Evolutionary conservation across 352 stramenopile species (phyloP).

Genomic region (Pythium aquatile): DNA sequence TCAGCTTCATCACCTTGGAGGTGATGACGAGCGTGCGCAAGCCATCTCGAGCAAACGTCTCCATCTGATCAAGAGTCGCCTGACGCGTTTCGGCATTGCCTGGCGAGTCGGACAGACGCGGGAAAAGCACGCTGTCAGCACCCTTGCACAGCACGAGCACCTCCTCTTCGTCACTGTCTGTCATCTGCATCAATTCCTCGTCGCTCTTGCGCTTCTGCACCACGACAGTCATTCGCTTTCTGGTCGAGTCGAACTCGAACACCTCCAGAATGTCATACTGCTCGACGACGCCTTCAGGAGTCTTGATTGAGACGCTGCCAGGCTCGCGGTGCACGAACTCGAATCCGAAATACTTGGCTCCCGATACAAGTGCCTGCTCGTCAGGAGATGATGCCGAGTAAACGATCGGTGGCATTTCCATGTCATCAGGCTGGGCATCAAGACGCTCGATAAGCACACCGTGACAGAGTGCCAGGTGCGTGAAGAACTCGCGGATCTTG

Average conservation of each 20-base stretch:
- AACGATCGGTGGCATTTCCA: conserved; percentile 42
- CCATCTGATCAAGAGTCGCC: conserved; percentile 63
- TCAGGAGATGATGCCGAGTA: conserved; percentile 91
- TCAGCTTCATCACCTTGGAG: conserved; percentile 51
- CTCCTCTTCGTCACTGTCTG: conserved; percentile 66
- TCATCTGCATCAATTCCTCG: conserved; percentile 67
- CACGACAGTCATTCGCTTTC: conserved; percentile 88
- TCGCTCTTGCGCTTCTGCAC: conserved; percentile 71
- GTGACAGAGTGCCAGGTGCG: conserved; percentile 89
- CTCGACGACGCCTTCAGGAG: conserved; percentile 49
- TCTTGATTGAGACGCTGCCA: conserved; percentile 69
- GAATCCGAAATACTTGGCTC: conserved; percentile 86
- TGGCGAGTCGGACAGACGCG: conserved; percentile 46
- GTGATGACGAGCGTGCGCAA: conserved; percentile 87
- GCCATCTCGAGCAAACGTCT: conserved; percentile 83
- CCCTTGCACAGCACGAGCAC: conserved; percentile 79
- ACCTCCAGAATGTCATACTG: conserved; percentile 91
- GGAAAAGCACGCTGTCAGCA: conserved; percentile 85
- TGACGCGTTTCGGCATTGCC: conserved; percentile 45
- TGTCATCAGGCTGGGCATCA: conserved; percentile 43
- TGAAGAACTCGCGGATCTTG: conserved; percentile 85
- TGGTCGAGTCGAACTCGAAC: conserved; percentile 92
- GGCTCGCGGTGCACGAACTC: conserved; percentile 74
- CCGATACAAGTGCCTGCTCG: conserved; percentile 82
- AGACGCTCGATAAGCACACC: conserved; percentile 96